These are phyloP conservation scores for Ustulina deusta DNA, from an alignment of 2,329 filamentous ascomycete species.

Conservation along the genomic window DNA sequence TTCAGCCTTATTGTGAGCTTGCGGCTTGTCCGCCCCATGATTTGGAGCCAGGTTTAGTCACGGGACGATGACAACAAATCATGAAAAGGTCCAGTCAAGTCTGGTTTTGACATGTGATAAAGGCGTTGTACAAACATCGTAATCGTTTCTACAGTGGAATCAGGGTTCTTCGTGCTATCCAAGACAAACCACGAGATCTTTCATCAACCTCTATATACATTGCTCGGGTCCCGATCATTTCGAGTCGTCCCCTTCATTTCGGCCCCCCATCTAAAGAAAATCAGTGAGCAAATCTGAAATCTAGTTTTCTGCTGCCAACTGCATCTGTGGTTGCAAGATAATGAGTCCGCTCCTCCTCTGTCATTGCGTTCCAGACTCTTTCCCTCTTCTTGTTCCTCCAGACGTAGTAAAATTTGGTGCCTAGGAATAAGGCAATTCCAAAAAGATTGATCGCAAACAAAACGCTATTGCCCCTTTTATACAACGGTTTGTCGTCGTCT, in stretches of 20 bases:
- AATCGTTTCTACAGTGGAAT: not conserved
- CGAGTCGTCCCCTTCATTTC: not conserved
- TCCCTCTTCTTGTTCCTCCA: constrained; percentile 62
- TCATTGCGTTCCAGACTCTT: constrained; percentile 61
- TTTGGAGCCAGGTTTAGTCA: too few species aligned
- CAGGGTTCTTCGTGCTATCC: not conserved
- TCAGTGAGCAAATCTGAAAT: constrained; percentile 58
- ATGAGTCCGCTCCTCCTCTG: constrained; percentile 58
- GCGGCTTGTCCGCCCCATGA: too few species aligned
- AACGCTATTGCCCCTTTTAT: constrained; percentile 65
- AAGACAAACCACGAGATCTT: not conserved
- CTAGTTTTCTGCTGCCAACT: constrained; percentile 58
- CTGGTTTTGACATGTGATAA: too few species aligned
- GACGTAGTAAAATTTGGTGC: constrained; percentile 66
- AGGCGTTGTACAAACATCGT: too few species aligned
- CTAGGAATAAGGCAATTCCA: constrained; percentile 63
- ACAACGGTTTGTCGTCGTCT: constrained; percentile 65
- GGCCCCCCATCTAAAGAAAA: not conserved
- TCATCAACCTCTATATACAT: not conserved
- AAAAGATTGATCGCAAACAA: constrained; percentile 63
- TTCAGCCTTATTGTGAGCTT: too few species aligned
- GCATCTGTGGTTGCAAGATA: constrained; percentile 60
- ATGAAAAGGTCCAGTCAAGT: too few species aligned
- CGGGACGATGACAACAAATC: too few species aligned
- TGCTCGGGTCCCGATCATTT: not conserved